Conservation (phyloP, 2,329 filamentous ascomycete genomes). For the Colletotrichum chrysophilum region DNA sequence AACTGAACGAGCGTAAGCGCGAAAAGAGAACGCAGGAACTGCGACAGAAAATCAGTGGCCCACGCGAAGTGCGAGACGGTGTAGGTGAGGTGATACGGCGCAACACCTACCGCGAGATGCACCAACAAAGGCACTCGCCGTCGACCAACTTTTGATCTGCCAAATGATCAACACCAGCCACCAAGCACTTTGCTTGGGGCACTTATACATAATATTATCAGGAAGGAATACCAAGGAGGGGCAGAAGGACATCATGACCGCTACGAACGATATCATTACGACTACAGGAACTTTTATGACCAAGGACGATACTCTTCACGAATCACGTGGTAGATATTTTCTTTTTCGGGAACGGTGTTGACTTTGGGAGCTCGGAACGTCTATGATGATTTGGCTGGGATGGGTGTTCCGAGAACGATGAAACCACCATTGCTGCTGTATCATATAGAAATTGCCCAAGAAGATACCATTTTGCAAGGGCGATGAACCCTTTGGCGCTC, state of each 20-base stretch:
- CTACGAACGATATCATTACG: conserved; percentile 13
- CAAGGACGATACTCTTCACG: not conserved
- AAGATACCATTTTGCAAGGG: conserved; percentile 12
- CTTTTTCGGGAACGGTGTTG: not conserved
- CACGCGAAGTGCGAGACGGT: conserved; percentile 62
- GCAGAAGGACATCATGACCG: not conserved
- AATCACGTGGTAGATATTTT: not conserved
- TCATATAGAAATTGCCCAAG: conserved; percentile 14
- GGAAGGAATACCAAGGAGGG: not conserved
- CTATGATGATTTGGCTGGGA: not conserved
- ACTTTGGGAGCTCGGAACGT: not conserved
- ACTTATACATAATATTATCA: not conserved
- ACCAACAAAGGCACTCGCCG: conserved; percentile 7
- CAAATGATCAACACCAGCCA: not conserved
- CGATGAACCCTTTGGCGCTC: not conserved
- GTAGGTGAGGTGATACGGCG: conserved; percentile 61
- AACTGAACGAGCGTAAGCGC: conserved; percentile 62
- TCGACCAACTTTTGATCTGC: conserved; percentile 19
- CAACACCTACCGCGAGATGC: conserved; percentile 41
- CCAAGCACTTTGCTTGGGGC: not conserved
- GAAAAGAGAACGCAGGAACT: conserved; percentile 65
- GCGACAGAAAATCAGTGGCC: conserved; percentile 64
- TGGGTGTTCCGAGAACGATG: not conserved
- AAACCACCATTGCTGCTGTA: conserved; percentile 3
- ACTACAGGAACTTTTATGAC: conserved; percentile 19